phyloP scores from a whole-genome alignment of 2,329 filamentous ascomycete species.

The Cordyceps javanica region DNA sequence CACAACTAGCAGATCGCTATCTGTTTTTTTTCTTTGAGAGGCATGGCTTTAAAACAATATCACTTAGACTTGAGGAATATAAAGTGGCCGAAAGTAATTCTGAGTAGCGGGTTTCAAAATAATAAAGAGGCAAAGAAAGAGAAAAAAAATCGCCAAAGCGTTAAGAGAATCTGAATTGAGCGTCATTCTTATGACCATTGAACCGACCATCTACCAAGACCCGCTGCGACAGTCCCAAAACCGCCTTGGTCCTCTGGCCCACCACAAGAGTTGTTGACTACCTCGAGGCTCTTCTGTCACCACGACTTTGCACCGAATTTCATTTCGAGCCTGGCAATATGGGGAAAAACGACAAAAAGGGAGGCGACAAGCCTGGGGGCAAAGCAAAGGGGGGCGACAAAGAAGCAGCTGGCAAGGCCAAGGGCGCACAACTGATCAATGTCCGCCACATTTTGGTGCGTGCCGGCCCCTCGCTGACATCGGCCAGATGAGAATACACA shows the following conservation, averaged over 20 bases:
- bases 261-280: background rate
- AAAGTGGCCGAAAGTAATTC: too few relatives aligned
- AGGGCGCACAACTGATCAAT: constrained; percentile 62
- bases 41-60: too few relatives aligned
- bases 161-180: background rate
- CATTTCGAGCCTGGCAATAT: constrained; percentile 21
- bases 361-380: constrained; percentile 30
- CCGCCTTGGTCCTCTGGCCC: background rate
- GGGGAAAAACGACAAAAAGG: constrained; percentile 37
- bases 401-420: constrained; percentile 32
- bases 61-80: too few relatives aligned
- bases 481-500: background rate
- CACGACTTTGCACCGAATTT: background rate
- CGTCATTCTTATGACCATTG: background rate
- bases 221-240: background rate
- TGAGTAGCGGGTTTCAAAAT: too few relatives aligned
- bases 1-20: too few relatives aligned
- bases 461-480: background rate
- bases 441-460: constrained; percentile 63
- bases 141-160: background rate
- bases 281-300: constrained; percentile 7
- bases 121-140: too few relatives aligned
- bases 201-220: background rate
- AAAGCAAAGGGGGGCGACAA: constrained; percentile 24
- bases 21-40: too few relatives aligned